Evolutionary conservation across 108 stramenopile genomes (phyloP), one percentile per base, ranked within the genome.

Genomic region (Bacterosira constricta): DNA sequence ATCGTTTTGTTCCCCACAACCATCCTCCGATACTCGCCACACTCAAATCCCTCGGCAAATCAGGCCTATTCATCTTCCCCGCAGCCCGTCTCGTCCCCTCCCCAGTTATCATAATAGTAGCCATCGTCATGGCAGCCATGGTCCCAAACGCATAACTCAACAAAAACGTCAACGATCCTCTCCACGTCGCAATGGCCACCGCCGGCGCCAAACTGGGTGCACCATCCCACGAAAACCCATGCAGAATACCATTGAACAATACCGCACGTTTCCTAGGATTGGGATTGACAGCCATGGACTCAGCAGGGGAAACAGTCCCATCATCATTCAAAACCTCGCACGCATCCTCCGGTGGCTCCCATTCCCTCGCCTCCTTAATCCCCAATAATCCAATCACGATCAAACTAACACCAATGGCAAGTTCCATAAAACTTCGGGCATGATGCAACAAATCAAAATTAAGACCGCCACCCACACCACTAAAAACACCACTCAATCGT

Each of bases 151-250:
- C 94, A 68, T 98, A 98, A n/a, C 93, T 83, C 17, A 95, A 65
- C 20, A 98, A 80, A 66, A 97, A 98, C 21, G 88, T 81, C 1
- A 96, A 44, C 32, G 89, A 95, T 17, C 94, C 88, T 15, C 75
- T 66, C 94, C 94, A 97, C 12, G 92, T 88, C 8, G 92, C 85
- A 26, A 97, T 87, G 41, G 97, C 98, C 21, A 98, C 59, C 1
- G 96, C 93, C 1, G 96, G 96, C 1, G 98, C 98, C 69, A 98
- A 60, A 12, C 89, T 92, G 10, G 98, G 98, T 0, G 96, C 95
- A 17, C 98, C 98, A 69, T 98, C 98, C 97, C 96, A 97, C 10
- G 89, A 90, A 66, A 98, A 97, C 11, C 98, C 98, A 65, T 97
- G 97, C 46, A 98, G 72, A 11, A 97, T 62, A 10, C 98, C 98